Base-by-base conservation (phyloP, 257 asterid genomes). In the Penstemon newberryi region DNA sequence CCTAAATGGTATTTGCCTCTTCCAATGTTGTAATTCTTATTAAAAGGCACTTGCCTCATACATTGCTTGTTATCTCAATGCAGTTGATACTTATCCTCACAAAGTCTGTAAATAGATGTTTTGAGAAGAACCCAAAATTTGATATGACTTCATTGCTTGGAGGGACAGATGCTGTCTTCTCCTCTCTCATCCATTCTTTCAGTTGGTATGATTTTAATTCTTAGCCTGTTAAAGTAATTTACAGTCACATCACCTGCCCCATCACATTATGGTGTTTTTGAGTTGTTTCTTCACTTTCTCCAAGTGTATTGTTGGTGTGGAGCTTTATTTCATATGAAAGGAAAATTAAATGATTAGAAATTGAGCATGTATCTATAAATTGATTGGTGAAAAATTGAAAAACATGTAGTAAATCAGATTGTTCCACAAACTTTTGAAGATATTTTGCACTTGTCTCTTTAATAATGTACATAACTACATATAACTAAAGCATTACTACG, bases 61-160 rank as follows among this genome's bases (percentile, higher is more conserved):
- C 57, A 60, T 54, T 57, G 25, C 7, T 73, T 73, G 66, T 58
- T 36, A 68, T 77, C 57, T 64, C 52, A 65, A 65, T 78, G 91
- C 96, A 94, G 99, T 86, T 91, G 93, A 84, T 94, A 73, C 89
- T 94, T 78, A 91, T 94, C 71, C 96, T 94, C 66, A 94, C 99
- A 12, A 94, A 94, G 82, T 94, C 98, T 46, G 89, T 94, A 54
- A 82, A 94, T 81, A 88, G 89, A 73, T 91, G 99, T 74, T 94
- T 91, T 42, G 98, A 91, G 96, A 94, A 80, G 91, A 94, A 94
- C 54, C 84, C 99, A 33, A 94, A 94, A 71, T 94, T 87, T 78
- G 99, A 94, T 74, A 89, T 94, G 99, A 91, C 96, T 60, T 86
- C 97, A 40, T 79, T 91, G 85, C 97, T 91, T 72, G 99, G 97